These are phyloP conservation scores for Blumeriella jaapii DNA, from an alignment of 2,329 filamentous ascomycete species.

Conservation along the genomic window DNA sequence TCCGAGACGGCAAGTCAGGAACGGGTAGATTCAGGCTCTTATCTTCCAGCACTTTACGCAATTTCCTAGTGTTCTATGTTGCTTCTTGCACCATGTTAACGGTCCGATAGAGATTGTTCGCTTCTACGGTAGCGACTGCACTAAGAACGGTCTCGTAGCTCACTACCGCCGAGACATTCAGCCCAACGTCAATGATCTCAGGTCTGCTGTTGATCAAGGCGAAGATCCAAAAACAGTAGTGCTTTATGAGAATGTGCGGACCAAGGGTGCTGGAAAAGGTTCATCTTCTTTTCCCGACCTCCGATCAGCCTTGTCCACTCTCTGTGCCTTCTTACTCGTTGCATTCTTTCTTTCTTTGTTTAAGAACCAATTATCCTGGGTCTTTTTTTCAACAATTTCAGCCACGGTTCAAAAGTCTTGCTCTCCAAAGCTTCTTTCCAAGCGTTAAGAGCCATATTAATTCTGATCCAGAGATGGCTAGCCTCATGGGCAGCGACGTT, in stretches of 20 bases:
- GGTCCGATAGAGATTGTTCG: slow-evolving; percentile 6
- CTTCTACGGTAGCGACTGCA: slow-evolving; percentile 9
- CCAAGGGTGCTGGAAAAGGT: too few species aligned
- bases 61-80: slow-evolving; percentile 1
- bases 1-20: slow-evolving; percentile 4
- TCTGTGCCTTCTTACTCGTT: too few species aligned
- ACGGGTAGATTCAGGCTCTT: slow-evolving; percentile 1
- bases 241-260: too few species aligned
- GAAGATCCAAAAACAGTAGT: too few species aligned
- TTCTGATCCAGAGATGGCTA: slow-evolving; percentile 13
- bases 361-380: background rate
- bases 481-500: slow-evolving; percentile 18
- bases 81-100: slow-evolving; percentile 1
- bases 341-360: background rate
- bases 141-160: slow-evolving; percentile 2
- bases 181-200: slow-evolving; percentile 9
- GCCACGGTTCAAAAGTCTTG: too few species aligned
- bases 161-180: slow-evolving; percentile 5
- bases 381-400: too few species aligned
- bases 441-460: slow-evolving; percentile 3
- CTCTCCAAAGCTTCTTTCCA: too few species aligned
- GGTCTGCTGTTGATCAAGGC: slow-evolving; percentile 2
- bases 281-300: too few species aligned
- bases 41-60: slow-evolving; percentile 1
- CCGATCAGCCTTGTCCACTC: too few species aligned